Conservation (phyloP, 2,329 filamentous ascomycete genomes). For the Emergomyces orientalis region DNA sequence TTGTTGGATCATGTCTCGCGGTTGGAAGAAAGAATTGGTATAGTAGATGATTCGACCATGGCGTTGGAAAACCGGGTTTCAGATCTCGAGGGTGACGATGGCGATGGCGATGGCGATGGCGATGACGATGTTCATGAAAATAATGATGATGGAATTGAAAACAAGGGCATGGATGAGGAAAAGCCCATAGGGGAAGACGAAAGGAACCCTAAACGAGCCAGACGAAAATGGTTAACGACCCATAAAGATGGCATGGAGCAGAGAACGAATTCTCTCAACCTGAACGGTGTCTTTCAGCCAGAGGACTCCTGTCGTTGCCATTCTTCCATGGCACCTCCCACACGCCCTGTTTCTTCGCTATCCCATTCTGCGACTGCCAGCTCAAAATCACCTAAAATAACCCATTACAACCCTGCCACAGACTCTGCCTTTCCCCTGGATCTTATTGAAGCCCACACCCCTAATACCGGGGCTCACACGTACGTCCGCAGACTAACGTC, state of each 20-base stretch:
- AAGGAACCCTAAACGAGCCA: not conserved
- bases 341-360: not conserved
- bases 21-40: constrained; percentile 20
- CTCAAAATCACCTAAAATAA: not conserved
- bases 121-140: not conserved
- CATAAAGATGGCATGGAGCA: not conserved
- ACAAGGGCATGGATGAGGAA: not conserved
- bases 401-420: not conserved
- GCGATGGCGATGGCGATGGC: not conserved
- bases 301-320: not conserved
- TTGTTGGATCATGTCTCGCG: constrained; percentile 21
- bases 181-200: not conserved
- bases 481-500: constrained; percentile 9
- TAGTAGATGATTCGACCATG: constrained; percentile 22
- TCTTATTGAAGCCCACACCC: not conserved
- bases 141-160: not conserved
- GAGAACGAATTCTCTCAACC: not conserved
- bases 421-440: not conserved
- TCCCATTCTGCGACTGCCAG: not conserved
- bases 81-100: constrained; percentile 17
- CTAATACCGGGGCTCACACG: constrained; percentile 8
- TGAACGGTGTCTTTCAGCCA: no score
- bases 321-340: constrained; percentile 1
- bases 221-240: not conserved
- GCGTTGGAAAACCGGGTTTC: constrained; percentile 18